Base-by-base conservation (phyloP, 306 rosid species). In the Cucurbita pepo region DNA sequence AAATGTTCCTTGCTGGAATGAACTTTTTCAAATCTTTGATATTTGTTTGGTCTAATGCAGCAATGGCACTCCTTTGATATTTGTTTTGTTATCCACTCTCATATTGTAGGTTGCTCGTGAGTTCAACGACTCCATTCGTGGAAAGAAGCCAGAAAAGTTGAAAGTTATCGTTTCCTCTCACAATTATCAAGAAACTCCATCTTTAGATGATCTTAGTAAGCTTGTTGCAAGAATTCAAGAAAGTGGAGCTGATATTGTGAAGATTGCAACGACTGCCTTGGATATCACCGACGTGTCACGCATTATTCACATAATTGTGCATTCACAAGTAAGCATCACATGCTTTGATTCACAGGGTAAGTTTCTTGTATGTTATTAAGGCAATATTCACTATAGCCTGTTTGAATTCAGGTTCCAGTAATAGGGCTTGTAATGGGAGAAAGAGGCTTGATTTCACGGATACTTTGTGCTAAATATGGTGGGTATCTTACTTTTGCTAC, bases 81-180 rank as follows among this genome's bases (percentile, higher is more conserved):
- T 30, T 30, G 37, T 12, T 41, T 59, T 58, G 21, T 5, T 2
- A 19, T 37, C 63, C 72, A 41, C 22, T 50, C 56, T 2, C 30
- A 11, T 69, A 62, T 73, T 73, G 78, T 79, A 89, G 95, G 91
- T 82, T 1, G 96, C 90, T 36, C 72, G 67, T 30, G 87, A 82
- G 3, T 89, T 89, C 62, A 75, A 48, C 62, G 77, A 72, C 19
- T 69, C 76, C 81, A 76, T 83, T 53, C 77, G 70, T 70, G 79
- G 82, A 63, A 81, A 85, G 77, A 87, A 82, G 79, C 84, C 85
- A 0, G 85, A 79, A 38, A 87, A 72, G 41, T 81, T 83, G 72
- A 85, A 87, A 76, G 77, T 87, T 22, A 83, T 89, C 6, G 90
- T 89, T 5, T 87, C 92, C 58, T 89, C 91, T n/a, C 91, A 89